These are phyloP conservation scores for Mortierella sp. DNA, from an alignment of 371 early-diverging fungal species.

Conservation along the genomic window DNA sequence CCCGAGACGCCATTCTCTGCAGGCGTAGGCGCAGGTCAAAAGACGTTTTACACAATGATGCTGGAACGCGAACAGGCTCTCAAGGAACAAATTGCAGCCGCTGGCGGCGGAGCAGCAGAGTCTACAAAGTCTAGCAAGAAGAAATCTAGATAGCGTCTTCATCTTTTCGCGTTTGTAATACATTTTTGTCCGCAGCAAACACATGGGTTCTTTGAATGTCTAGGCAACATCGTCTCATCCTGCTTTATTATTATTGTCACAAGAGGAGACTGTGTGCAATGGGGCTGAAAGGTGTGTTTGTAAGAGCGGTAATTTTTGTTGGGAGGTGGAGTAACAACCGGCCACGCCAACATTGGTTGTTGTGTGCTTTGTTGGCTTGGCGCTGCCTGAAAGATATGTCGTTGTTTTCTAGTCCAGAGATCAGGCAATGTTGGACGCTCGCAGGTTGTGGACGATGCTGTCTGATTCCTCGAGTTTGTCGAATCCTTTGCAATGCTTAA, in stretches of 20 bases:
- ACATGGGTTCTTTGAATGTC: not conserved
- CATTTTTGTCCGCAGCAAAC: not conserved
- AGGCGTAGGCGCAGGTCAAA: not conserved
- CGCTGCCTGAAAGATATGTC: not conserved
- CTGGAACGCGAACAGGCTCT: constrained; percentile 44
- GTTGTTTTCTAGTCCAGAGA: not conserved
- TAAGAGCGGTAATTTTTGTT: not conserved
- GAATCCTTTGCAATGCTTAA: constrained; percentile 56
- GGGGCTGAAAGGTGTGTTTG: not conserved
- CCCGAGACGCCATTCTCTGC: not conserved
- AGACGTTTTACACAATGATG: constrained; percentile 48
- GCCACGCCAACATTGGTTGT: not conserved
- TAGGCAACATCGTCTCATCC: constrained; percentile 7
- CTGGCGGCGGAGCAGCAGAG: not conserved
- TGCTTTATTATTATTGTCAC: constrained; percentile 11
- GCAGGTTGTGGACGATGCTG: constrained; percentile 52
- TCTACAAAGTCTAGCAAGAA: not conserved
- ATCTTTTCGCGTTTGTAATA: not conserved
- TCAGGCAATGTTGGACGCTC: constrained; percentile 58
- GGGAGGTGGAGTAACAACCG: not conserved
- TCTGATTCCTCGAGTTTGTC: constrained; percentile 59
- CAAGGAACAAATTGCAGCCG: constrained; percentile 22
- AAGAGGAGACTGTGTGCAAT: not conserved
- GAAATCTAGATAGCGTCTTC: not conserved
- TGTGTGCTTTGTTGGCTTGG: not conserved